Evolutionary conservation across 495 filamentous ascomycete species (phyloP).

Genomic region (Aspergillus mulundensis): DNA sequence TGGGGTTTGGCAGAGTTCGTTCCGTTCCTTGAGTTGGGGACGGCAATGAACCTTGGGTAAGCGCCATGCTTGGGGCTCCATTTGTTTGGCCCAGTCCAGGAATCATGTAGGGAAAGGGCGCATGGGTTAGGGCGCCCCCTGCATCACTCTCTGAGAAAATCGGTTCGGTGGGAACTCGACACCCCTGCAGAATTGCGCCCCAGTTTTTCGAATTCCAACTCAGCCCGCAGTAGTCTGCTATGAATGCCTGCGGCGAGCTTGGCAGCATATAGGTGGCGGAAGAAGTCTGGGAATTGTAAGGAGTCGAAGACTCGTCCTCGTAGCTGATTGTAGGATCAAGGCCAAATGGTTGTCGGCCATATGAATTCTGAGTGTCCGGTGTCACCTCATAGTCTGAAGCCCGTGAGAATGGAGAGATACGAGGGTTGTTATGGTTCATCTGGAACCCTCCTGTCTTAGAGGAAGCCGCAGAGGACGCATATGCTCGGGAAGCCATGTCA

Average conservation of each 20-base stretch:
- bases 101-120: constrained; percentile 29
- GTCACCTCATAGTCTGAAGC: constrained; percentile 27
- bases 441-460: constrained; percentile 17
- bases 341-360: constrained; percentile 19
- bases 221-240: constrained; percentile 27
- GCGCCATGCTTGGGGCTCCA: constrained; percentile 17
- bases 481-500: constrained; percentile 19
- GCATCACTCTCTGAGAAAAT: constrained; percentile 30
- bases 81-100: constrained; percentile 22
- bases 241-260: constrained; percentile 19
- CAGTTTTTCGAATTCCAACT: constrained; percentile 27
- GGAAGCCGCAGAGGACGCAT: constrained; percentile 15
- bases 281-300: constrained; percentile 24
- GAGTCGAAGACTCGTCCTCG: constrained; percentile 27
- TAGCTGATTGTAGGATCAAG: constrained; percentile 26
- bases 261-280: constrained; percentile 30
- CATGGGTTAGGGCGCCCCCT: constrained; percentile 20
- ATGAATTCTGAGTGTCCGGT: constrained; percentile 17
- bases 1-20: constrained; percentile 39
- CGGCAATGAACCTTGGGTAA: constrained; percentile 18
- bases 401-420: constrained; percentile 21
- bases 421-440: constrained; percentile 18
- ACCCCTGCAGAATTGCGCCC: constrained; percentile 19
- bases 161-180: constrained; percentile 17
- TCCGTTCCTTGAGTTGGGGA: constrained; percentile 24